Conservation (phyloP, 1,284 basidiomycete species). For the Waitea zeae region DNA sequence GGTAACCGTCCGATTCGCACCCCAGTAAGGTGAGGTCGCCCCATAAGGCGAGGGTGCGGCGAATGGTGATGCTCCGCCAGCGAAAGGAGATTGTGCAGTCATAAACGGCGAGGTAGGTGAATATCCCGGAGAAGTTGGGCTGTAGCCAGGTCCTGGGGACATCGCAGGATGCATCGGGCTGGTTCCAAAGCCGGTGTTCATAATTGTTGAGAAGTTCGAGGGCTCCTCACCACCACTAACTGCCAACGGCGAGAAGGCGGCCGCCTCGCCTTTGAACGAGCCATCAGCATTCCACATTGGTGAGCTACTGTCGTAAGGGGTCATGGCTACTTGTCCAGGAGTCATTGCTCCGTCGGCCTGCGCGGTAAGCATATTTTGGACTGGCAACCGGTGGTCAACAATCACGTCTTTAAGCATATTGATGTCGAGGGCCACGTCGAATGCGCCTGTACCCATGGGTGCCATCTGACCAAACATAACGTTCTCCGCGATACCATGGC, state of each 20-base stretch:
- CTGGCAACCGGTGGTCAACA: constrained; percentile 87
- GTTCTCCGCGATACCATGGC: constrained; percentile 95
- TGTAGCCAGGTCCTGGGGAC: constrained; percentile 62
- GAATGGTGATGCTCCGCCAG: constrained; percentile 68
- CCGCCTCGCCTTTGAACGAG: constrained; percentile 66
- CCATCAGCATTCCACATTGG: constrained; percentile 59
- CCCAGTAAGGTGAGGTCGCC: constrained; percentile 68
- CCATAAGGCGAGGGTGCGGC: constrained; percentile 47
- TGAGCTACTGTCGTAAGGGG: constrained; percentile 86
- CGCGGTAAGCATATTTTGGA: constrained; percentile 69
- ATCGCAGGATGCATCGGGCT: constrained; percentile 70
- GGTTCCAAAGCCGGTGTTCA: constrained; percentile 50
- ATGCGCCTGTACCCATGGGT: constrained; percentile 91
- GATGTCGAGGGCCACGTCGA: constrained; percentile 92
- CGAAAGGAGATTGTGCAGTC: constrained; percentile 64
- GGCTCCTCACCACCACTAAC: constrained; percentile 75
- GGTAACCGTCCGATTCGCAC: constrained; percentile 45
- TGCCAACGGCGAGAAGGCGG: constrained; percentile 89
- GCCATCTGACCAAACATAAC: constrained; percentile 99
- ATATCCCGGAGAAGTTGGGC: constrained; percentile 73
- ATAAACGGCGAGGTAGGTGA: constrained; percentile 82
- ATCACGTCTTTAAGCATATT: constrained; percentile 99
- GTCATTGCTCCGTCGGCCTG: constrained; percentile 83
- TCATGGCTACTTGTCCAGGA: constrained; percentile 82
- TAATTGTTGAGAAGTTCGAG: constrained; percentile 49